A percentile compares a stretch with the other conserved stretches of the same genome.
Evolutionary conservation across 2,329 filamentous ascomycete genomes (phyloP).

Genomic region (Diaporthe vaccinii): DNA sequence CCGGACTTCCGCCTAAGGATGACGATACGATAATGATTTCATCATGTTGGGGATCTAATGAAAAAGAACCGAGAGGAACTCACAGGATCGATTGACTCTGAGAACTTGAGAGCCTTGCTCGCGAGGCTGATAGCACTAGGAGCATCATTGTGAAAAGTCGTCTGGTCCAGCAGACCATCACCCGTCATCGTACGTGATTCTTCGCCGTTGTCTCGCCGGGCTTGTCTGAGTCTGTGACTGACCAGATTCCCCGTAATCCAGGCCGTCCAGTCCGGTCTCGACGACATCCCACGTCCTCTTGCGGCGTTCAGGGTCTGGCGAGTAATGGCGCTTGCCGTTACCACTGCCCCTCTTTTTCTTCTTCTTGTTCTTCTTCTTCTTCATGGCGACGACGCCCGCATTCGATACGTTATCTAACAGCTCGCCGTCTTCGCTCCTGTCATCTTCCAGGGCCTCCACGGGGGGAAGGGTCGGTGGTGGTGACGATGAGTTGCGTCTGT

Average conservation of each 20-base stretch:
- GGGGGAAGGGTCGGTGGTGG: not conserved
- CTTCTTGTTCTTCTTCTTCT: constrained; percentile 49
- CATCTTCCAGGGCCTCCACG: constrained; percentile 19
- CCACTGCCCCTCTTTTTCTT: constrained; percentile 53
- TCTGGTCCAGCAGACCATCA: constrained; percentile 39
- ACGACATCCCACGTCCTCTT: constrained; percentile 78
- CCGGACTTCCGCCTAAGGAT: constrained; percentile 90
- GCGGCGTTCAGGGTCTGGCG: constrained; percentile 71
- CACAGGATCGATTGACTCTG: not conserved
- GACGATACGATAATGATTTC: constrained; percentile 87
- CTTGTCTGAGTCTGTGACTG: constrained; percentile 42
- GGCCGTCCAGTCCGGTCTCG: constrained; percentile 69
- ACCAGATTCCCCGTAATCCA: constrained; percentile 70
- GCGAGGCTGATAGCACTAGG: not conserved
- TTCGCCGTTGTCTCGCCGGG: constrained; percentile 56
- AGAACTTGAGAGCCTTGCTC: not conserved
- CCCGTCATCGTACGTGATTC: constrained; percentile 62
- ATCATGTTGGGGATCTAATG: constrained; percentile 70
- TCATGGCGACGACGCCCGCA: constrained; percentile 46
- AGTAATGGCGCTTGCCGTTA: constrained; percentile 54
- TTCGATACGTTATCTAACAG: constrained; percentile 45
- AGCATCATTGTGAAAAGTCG: not conserved
- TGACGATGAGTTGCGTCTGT: constrained; percentile 28
- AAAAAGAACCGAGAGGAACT: constrained; percentile 32
- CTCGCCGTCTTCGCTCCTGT: constrained; percentile 43